phyloP scores from a whole-genome alignment of 805 yeast species.

The Myxozyma lipomycoides region DNA sequence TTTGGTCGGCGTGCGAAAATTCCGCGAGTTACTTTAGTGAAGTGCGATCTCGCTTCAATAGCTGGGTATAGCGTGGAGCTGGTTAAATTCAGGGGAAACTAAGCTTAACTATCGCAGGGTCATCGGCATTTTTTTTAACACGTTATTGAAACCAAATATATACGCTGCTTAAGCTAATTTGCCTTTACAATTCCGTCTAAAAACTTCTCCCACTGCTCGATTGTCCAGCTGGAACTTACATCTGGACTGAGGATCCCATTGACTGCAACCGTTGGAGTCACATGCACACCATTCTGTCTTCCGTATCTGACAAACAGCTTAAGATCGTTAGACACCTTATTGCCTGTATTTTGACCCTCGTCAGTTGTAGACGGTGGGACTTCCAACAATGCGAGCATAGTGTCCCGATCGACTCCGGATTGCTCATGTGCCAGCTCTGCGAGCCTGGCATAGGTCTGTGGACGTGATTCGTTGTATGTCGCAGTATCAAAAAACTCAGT shows the following conservation, averaged over 20 bases:
- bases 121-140: too few species aligned
- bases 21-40: too few species aligned
- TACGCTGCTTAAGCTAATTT: slow-evolving; percentile 11
- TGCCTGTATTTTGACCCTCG: slow-evolving; percentile 52
- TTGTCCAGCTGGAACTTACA: slow-evolving; percentile 60
- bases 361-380: slow-evolving; percentile 37
- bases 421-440: slow-evolving; percentile 43
- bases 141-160: too few species aligned
- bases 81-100: too few species aligned
- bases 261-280: slow-evolving; percentile 74
- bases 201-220: slow-evolving; percentile 42
- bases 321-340: slow-evolving; percentile 54
- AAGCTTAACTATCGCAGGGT: too few species aligned
- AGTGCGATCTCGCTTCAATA: too few species aligned
- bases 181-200: slow-evolving; percentile 11
- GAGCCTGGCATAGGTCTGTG: slow-evolving; percentile 52
- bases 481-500: slow-evolving; percentile 59
- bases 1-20: too few species aligned
- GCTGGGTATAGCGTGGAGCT: too few species aligned
- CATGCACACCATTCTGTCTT: slow-evolving; percentile 75
- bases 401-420: slow-evolving; percentile 41
- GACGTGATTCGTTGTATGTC: slow-evolving; percentile 51
- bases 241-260: slow-evolving; percentile 59
- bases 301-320: slow-evolving; percentile 70
- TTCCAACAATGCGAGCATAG: slow-evolving; percentile 38